Conservation (phyloP, 306 rosid species). For the Fragaria iinumae region DNA sequence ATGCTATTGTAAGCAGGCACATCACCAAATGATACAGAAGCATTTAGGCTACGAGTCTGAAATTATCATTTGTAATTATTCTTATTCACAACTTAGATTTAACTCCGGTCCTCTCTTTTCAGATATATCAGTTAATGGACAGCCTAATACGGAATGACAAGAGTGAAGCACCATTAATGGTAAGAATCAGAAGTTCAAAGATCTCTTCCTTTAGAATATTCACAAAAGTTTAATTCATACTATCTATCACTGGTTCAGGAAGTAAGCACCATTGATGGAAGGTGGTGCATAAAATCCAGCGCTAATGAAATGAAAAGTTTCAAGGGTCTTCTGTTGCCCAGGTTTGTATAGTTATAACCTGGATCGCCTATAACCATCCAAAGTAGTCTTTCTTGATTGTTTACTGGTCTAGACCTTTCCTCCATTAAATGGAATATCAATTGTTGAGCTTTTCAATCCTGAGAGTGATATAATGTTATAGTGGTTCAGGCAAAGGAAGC, state of each 20-base stretch:
- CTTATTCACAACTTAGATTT: neutral
- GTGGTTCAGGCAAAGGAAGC: slow-evolving; percentile 71
- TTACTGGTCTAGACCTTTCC: slow-evolving; percentile 19
- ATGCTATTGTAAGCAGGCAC: neutral
- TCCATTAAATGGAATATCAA: slow-evolving; percentile 15
- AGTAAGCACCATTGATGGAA: slow-evolving; percentile 74
- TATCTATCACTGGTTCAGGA: slow-evolving; percentile 55
- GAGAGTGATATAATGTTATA: slow-evolving; percentile 45
- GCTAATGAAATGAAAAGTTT: slow-evolving; percentile 52
- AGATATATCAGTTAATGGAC: slow-evolving; percentile 77
- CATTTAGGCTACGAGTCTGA: neutral
- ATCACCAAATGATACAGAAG: neutral
- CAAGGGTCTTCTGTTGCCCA: slow-evolving; percentile 75
- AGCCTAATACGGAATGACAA: slow-evolving; percentile 56
- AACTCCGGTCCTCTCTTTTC: slow-evolving; percentile 26
- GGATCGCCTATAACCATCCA: slow-evolving; percentile 13
- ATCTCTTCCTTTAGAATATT: slow-evolving; percentile 15
- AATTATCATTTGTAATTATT: neutral
- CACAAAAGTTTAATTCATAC: slow-evolving; percentile 26
- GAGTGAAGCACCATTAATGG: slow-evolving; percentile 58
- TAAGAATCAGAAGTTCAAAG: slow-evolving; percentile 43
- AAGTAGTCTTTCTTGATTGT: slow-evolving; percentile 15
- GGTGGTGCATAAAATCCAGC: slow-evolving; percentile 82
- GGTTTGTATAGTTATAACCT: slow-evolving; percentile 51
- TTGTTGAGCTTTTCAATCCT: slow-evolving; percentile 37